Evolutionary conservation across 2,329 filamentous ascomycete genomes (phyloP), one percentile per base, ranked within the genome.

Genomic region (Apiospora marii): DNA sequence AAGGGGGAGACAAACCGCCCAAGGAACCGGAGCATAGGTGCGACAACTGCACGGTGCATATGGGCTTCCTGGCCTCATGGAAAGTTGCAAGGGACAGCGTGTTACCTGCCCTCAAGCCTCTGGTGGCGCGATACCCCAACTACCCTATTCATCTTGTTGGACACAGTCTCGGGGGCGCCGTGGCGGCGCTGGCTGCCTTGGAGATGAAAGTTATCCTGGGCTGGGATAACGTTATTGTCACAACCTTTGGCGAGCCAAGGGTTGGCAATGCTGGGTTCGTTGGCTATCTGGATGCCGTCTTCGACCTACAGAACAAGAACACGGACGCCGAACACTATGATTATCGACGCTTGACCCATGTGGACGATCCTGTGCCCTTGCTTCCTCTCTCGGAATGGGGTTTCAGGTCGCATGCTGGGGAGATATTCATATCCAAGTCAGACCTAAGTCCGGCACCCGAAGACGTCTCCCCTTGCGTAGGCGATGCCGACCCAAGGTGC

Each of bases 111-210:
- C 84, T 99, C 4, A 84, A 89, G 71, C 82, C 84, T 6, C 85
- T 94, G 6, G 85, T 88, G 34, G 80, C 85, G 22, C 83, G 88
- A 58, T 89, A 96, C 78, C 93, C 93, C 0, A 84, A 89, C 34
- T 96, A 97, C 78, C 85, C 90, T 53, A 84, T 98, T 19, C 91
- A 93, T 34, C 86, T 99, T 3, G 91, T 98, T 10, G 96, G 96
- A 0, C 96, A 99, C 81, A 97, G 94, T 69, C 90, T 99, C 0
- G 96, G 96, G 27, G 96, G 96, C 22, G 95, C 96, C 0, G 94
- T 99, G 1, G 96, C 96, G 3, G 92, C 94, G 1, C 88, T 99
- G 4, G 96, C 95, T 0, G 94, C 90, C 1, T 86, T 98, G 43
- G 96, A 99, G 79, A 89, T 98, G 79, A 88, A 91, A 73, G 82